phyloP scores from a whole-genome alignment of 441 rosid genomes.

The Adansonia grandidieri region DNA sequence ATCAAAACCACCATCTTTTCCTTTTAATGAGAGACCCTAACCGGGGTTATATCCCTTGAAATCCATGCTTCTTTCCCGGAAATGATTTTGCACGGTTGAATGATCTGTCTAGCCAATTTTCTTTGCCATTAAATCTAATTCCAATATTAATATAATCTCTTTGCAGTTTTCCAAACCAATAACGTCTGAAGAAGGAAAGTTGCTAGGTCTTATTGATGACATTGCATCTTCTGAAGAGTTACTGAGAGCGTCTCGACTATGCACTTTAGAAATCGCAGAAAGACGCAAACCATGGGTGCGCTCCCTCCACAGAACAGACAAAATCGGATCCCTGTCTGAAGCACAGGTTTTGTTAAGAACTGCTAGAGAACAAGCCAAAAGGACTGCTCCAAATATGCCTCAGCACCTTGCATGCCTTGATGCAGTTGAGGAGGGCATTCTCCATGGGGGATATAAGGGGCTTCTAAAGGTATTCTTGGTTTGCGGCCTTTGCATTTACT shows the following conservation, averaged over 20 bases:
- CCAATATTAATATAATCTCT: constrained; percentile 12
- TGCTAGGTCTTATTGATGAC: constrained; percentile 83
- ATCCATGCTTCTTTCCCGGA: not conserved
- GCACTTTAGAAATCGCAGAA: constrained; percentile 79
- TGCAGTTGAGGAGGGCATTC: constrained; percentile 86
- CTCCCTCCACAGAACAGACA: constrained; percentile 84
- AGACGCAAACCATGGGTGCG: constrained; percentile 81
- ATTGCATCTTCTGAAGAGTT: constrained; percentile 72
- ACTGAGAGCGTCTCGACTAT: constrained; percentile 69
- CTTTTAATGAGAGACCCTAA: not conserved
- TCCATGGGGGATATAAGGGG: constrained; percentile 92
- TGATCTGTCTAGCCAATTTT: not conserved
- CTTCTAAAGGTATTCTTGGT: constrained; percentile 66
- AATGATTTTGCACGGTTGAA: not conserved
- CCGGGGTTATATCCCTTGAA: not conserved
- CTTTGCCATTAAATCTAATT: constrained; percentile 11
- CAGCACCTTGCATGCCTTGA: constrained; percentile 88
- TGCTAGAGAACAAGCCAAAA: constrained; percentile 76
- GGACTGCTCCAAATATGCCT: constrained; percentile 80
- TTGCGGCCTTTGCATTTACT: not conserved
- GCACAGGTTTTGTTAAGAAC: constrained; percentile 62
- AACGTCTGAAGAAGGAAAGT: constrained; percentile 81
- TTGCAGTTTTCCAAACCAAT: constrained; percentile 82
- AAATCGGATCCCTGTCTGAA: constrained; percentile 82
- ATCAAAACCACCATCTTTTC: not conserved